Percentiles rank a stretch among this genome's conserved stretches.
Conservation (phyloP, 208 protist species). For the Leishmania turanica region DNA sequence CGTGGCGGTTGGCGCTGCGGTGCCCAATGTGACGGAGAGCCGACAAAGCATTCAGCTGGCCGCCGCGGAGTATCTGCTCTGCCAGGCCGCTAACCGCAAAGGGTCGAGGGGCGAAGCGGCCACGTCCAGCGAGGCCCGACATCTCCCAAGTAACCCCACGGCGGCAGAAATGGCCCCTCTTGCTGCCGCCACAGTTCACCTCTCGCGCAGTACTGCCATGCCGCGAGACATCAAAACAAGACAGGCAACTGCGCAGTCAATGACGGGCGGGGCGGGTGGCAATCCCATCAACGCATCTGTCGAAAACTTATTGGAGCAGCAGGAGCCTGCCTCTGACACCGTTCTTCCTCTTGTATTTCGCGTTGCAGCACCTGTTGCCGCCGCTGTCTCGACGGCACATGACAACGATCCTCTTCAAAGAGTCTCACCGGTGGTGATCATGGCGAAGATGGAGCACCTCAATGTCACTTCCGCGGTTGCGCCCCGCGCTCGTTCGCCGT, state of each 20-base stretch:
- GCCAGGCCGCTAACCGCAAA: background rate
- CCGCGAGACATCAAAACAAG: conserved; percentile 11
- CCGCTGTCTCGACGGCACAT: background rate
- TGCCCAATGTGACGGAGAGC: conserved; percentile 37
- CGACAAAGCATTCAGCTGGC: conserved; percentile 30
- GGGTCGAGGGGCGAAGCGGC: background rate
- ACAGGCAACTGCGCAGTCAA: conserved; percentile 8
- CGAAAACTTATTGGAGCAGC: conserved; percentile 9
- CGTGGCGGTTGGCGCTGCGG: conserved; percentile 24
- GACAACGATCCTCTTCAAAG: background rate
- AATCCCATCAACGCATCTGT: conserved; percentile 13
- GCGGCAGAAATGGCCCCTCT: background rate
- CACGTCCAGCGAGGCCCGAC: background rate
- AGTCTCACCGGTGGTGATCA: background rate
- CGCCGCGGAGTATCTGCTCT: conserved; percentile 23
- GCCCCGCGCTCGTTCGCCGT: background rate
- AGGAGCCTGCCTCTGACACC: conserved; percentile 16
- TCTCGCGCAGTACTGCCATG: conserved; percentile 10
- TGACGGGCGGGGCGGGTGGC: background rate
- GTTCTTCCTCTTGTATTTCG: conserved; percentile 7
- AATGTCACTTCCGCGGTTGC: conserved; percentile 26
- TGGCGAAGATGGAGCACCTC: conserved; percentile 84
- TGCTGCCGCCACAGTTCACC: conserved; percentile 4
- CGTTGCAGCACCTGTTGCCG: conserved; percentile 11
- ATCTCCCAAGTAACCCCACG: background rate